These are phyloP conservation scores for Tetracladium setigerum DNA, from an alignment of 495 filamentous ascomycete species.

Conservation along the genomic window DNA sequence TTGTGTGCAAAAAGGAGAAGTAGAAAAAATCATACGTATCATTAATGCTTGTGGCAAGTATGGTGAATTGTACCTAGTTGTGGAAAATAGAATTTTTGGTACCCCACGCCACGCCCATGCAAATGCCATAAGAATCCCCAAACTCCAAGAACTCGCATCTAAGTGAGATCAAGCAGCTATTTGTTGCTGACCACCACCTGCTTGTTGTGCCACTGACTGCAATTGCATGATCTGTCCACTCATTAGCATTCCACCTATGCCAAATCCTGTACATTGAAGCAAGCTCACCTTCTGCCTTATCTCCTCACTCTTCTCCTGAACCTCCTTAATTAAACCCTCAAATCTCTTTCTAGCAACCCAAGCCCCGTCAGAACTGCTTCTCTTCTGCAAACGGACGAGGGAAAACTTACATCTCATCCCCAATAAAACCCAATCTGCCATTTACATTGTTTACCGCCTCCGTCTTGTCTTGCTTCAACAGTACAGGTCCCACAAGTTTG, in stretches of 20 bases:
- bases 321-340: conserved; percentile 71
- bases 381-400: background rate
- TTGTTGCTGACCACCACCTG: conserved; percentile 6
- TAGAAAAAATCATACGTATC: too few species aligned
- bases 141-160: background rate
- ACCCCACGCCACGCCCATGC: conserved; percentile 2
- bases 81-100: background rate
- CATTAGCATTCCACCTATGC: background rate
- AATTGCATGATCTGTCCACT: conserved; percentile 18
- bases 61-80: too few species aligned
- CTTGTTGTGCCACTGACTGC: conserved; percentile 13
- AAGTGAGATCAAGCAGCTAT: background rate
- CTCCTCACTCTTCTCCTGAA: conserved; percentile 73
- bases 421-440: conserved; percentile 83
- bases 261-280: background rate
- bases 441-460: conserved; percentile 88
- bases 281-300: conserved; percentile 61
- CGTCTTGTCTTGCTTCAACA: conserved; percentile 85
- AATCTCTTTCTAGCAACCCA: conserved; percentile 57
- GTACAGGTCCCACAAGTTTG: conserved; percentile 86
- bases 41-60: too few species aligned
- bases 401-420: conserved; percentile 78
- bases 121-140: conserved; percentile 6
- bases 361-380: conserved; percentile 6
- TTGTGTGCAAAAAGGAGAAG: too few species aligned